These are phyloP conservation scores for Colletotrichum sp. DNA, from an alignment of 2,329 filamentous ascomycete species.

Conservation along the genomic window DNA sequence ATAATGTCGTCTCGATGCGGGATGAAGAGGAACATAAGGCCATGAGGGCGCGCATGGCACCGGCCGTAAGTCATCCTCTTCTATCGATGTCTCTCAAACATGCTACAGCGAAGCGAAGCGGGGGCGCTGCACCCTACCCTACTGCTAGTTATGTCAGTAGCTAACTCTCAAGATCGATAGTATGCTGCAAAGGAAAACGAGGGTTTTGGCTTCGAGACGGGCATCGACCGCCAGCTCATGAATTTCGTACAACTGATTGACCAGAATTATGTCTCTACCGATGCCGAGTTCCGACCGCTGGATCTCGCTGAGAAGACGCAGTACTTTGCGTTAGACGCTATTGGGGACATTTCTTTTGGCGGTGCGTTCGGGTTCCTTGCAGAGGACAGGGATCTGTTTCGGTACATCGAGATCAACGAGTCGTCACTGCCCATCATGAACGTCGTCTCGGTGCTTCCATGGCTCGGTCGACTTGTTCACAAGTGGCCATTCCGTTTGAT, in stretches of 20 bases:
- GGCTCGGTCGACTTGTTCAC: slow-evolving; percentile 45
- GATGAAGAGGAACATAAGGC: slow-evolving; percentile 38
- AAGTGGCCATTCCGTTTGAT: slow-evolving; percentile 43
- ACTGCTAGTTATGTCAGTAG: not conserved
- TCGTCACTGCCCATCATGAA: slow-evolving; percentile 48
- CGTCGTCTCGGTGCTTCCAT: slow-evolving; percentile 46
- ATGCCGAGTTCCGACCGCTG: slow-evolving; percentile 37
- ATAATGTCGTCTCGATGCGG: slow-evolving; percentile 39
- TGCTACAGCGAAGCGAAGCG: not conserved
- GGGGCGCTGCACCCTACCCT: not conserved
- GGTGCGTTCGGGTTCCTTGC: slow-evolving; percentile 55
- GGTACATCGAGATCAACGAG: slow-evolving; percentile 47
- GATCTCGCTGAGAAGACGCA: slow-evolving; percentile 56
- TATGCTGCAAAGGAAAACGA: slow-evolving; percentile 57
- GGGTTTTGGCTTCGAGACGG: slow-evolving; percentile 43
- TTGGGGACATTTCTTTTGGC: slow-evolving; percentile 58
- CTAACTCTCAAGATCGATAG: slow-evolving; percentile 30
- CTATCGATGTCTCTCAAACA: not conserved
- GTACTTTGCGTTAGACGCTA: slow-evolving; percentile 60
- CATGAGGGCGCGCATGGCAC: slow-evolving; percentile 48
- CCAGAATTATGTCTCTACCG: slow-evolving; percentile 48
- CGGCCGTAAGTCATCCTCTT: slow-evolving; percentile 38
- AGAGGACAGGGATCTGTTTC: slow-evolving; percentile 52
- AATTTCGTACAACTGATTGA: slow-evolving; percentile 51
- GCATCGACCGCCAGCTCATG: slow-evolving; percentile 42